Evolutionary conservation across 2,329 filamentous ascomycete species (phyloP).

Genomic region (Aspergillus niger): DNA sequence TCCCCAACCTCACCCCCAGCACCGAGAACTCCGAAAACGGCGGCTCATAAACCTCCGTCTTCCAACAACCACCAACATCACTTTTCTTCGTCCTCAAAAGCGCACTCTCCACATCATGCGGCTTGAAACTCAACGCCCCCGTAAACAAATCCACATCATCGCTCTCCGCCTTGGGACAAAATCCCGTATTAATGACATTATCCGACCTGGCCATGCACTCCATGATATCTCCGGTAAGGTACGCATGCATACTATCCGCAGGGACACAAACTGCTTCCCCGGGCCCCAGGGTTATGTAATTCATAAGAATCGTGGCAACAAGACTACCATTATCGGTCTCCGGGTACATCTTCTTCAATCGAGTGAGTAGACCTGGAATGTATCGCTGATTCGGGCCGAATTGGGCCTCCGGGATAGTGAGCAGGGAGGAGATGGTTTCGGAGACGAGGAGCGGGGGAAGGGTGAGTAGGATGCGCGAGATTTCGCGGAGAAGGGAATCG

Average conservation of each 20-base stretch:
- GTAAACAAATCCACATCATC: slow-evolving; percentile 67
- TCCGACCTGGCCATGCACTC: slow-evolving; percentile 77
- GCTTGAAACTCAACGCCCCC: slow-evolving; percentile 63
- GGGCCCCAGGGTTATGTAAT: slow-evolving; percentile 66
- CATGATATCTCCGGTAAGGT: slow-evolving; percentile 71
- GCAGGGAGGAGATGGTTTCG: slow-evolving; percentile 56
- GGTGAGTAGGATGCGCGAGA: slow-evolving; percentile 58
- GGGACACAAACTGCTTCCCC: slow-evolving; percentile 72
- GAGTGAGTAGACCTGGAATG: slow-evolving; percentile 65
- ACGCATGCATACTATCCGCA: slow-evolving; percentile 73
- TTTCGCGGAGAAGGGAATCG: slow-evolving; percentile 59
- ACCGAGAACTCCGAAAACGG: slow-evolving; percentile 74
- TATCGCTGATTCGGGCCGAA: slow-evolving; percentile 56
- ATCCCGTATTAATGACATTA: slow-evolving; percentile 74
- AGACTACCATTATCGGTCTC: slow-evolving; percentile 66
- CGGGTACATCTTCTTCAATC: slow-evolving; percentile 66
- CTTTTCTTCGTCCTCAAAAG: slow-evolving; percentile 55
- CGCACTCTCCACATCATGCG: slow-evolving; percentile 60
- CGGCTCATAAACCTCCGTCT: slow-evolving; percentile 65
- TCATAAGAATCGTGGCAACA: slow-evolving; percentile 73
- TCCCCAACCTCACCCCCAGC: slow-evolving; percentile 59
- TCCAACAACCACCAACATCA: slow-evolving; percentile 57
- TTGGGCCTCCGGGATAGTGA: slow-evolving; percentile 48
- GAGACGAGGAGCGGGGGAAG: slow-evolving; percentile 55
- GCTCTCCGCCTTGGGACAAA: slow-evolving; percentile 68